phyloP scores from a whole-genome alignment of 176 grass and related monocot species.

The Oryza meridionalis region DNA sequence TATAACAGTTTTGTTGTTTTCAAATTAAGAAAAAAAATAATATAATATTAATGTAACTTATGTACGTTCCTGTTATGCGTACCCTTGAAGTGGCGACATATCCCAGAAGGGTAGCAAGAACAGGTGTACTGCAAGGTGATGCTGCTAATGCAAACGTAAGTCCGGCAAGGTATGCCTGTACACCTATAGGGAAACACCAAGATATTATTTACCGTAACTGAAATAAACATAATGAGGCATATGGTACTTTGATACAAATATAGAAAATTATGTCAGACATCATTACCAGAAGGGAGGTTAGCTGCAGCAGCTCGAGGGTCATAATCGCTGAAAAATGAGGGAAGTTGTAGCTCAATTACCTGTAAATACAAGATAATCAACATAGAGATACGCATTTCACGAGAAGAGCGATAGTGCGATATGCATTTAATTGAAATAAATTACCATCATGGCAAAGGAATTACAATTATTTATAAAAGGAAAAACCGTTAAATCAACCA shows the following conservation, averaged over 20 bases:
- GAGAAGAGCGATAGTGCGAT: no score
- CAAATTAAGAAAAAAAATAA: constrained; percentile 1
- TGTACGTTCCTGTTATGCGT: constrained; percentile 36
- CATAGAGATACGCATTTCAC: no score
- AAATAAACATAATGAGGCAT: constrained; percentile 27
- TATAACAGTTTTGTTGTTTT: not conserved
- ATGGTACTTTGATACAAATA: no score
- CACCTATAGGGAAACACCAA: constrained; percentile 52
- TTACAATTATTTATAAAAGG: constrained; percentile 7
- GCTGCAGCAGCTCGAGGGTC: constrained; percentile 83
- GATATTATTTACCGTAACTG: constrained; percentile 12
- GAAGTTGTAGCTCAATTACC: constrained; percentile 88
- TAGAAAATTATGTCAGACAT: constrained; percentile 27
- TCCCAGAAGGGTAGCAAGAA: constrained; percentile 94
- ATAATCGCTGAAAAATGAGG: constrained; percentile 93
- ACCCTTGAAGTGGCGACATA: constrained; percentile 95
- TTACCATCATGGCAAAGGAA: not conserved
- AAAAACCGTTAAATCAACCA: constrained; percentile 10
- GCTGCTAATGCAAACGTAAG: constrained; percentile 97
- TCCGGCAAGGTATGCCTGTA: constrained; percentile 96
- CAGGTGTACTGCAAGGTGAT: constrained; percentile 97
- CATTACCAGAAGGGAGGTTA: constrained; percentile 84
- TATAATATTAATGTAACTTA: constrained; percentile 5
- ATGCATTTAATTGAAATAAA: not conserved
- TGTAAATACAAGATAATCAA: constrained; percentile 43